Base-by-base conservation (phyloP, 169 alveolate genomes). In the Cryptosporidium muris region DNA sequence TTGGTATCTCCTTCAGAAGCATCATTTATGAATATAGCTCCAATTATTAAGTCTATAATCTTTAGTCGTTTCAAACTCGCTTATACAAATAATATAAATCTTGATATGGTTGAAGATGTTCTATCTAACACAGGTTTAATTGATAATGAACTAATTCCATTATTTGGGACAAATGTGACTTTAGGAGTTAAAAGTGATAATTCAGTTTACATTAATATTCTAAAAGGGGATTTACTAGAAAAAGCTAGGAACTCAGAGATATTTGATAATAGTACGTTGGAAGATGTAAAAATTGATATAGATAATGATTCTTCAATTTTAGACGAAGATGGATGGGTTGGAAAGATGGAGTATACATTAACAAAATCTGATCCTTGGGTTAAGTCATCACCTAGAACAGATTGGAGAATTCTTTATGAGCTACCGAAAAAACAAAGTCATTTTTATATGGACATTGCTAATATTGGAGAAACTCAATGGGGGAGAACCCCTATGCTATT, bases 381-480 rank as follows among this genome's bases (percentile, higher is more conserved):
- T 6, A 74, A 42, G 14, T 34, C 38, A 40, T 58, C 85, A 8
- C 85, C 85, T 2, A 53, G 85, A 74, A 74, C 85, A 9, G 85
- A 74, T 42, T 74, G 85, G 85, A 74, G 51, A 54, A 25, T 74
- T 11, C 11, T 68, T 12, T 16, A 56, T 34, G 12, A 7, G 3
- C 49, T 74, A 34, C 68, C 85, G 1, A 40, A 36, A 25, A 60
- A 37, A 58, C 25, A 37, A 16, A 63, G 63, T 14, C n/a, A 49
- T 16, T 74, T 74, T 45, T 74, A 74, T n/a, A 74, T 38, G 49
- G 85, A 74, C 47, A 74, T 74, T 48, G 43, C 85, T 2, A 74
- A 74, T 74, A 74, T 74, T 42, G 85, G 85, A 14, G 85, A 74
- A 11, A 45, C 66, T 74, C 85, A 74, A 60, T 74, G 85, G 85